Conservation (phyloP, 352 stramenopile species). For the Phytophthora tentaculata region DNA sequence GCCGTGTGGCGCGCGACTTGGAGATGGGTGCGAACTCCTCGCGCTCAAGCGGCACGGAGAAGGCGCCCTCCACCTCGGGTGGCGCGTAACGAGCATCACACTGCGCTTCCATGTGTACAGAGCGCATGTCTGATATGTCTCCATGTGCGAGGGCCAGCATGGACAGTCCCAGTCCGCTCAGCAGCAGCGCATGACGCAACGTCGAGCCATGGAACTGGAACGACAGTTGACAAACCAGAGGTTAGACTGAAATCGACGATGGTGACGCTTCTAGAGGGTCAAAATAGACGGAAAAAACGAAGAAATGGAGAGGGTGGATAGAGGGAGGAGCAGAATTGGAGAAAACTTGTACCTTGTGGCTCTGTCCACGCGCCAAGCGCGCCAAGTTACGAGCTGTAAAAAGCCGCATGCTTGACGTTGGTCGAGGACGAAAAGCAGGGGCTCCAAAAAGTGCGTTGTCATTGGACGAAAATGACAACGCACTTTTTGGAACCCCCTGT, state of each 20-base stretch:
- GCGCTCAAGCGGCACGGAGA: conserved; percentile 61
- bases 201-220: conserved; percentile 31
- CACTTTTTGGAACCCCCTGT: no score
- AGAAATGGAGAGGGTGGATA: not conserved
- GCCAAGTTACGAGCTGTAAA: conserved; percentile 38
- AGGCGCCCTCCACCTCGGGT: conserved; percentile 46
- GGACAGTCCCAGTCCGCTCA: conserved; percentile 58
- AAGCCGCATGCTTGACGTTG: conserved; percentile 35
- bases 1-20: conserved; percentile 53
- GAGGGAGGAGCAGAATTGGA: not conserved
- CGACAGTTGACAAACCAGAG: not conserved
- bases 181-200: conserved; percentile 54
- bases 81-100: conserved; percentile 64
- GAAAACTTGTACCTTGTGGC: conserved; percentile 34
- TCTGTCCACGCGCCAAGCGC: conserved; percentile 34
- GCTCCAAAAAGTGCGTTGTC: not conserved
- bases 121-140: conserved; percentile 27
- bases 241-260: conserved; percentile 14
- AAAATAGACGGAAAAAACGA: conserved; percentile 1
- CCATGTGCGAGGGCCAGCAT: conserved; percentile 47
- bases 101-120: conserved; percentile 43
- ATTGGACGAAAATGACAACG: conserved; percentile 14
- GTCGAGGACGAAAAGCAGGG: not conserved
- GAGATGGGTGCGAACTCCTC: conserved; percentile 52
- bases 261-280: conserved; percentile 4